These are phyloP conservation scores for Ogataea minuta DNA, from an alignment of 805 yeast genomes.

Conservation along the genomic window DNA sequence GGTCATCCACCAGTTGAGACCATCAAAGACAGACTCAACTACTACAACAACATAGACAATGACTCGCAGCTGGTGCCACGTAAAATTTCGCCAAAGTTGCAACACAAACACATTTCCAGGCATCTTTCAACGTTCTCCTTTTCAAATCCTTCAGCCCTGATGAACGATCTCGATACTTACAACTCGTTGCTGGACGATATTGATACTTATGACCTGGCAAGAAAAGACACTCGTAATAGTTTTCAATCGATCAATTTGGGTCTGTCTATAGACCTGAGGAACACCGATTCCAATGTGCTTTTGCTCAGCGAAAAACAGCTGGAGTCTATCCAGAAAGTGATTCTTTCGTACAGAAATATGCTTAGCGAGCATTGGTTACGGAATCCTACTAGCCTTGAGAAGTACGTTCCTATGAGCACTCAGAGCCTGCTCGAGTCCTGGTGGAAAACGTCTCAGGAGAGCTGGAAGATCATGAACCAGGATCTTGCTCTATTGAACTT, in stretches of 20 bases:
- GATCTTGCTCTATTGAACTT: slow-evolving; percentile 53
- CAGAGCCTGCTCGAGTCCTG: slow-evolving; percentile 42
- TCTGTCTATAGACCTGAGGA: slow-evolving; percentile 31
- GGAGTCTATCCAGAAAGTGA: slow-evolving; percentile 46
- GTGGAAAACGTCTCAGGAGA: slow-evolving; percentile 50
- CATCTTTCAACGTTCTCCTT: slow-evolving; percentile 27
- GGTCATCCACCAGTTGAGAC: slow-evolving; percentile 52
- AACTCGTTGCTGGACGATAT: slow-evolving; percentile 34
- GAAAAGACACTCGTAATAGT: slow-evolving; percentile 17
- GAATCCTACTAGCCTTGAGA: slow-evolving; percentile 3
- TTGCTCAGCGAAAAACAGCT: slow-evolving; percentile 39
- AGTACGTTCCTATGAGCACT: slow-evolving; percentile 34
- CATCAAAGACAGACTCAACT: slow-evolving; percentile 30
- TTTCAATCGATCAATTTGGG: slow-evolving; percentile 29
- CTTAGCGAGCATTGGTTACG: slow-evolving; percentile 47
- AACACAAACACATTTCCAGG: slow-evolving; percentile 30
- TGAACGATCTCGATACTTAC: slow-evolving; percentile 32
- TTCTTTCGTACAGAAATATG: slow-evolving; percentile 51
- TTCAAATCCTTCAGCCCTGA: slow-evolving; percentile 18
- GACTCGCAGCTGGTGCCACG: slow-evolving; percentile 53
- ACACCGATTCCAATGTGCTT: slow-evolving; percentile 21
- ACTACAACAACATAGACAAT: slow-evolving; percentile 35
- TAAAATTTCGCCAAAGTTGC: slow-evolving; percentile 40
- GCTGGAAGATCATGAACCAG: slow-evolving; percentile 56
- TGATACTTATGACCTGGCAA: slow-evolving; percentile 31